Evolutionary conservation across 192 early-diverging fungal genomes (phyloP).

Genomic region (Piromyces finnis): DNA sequence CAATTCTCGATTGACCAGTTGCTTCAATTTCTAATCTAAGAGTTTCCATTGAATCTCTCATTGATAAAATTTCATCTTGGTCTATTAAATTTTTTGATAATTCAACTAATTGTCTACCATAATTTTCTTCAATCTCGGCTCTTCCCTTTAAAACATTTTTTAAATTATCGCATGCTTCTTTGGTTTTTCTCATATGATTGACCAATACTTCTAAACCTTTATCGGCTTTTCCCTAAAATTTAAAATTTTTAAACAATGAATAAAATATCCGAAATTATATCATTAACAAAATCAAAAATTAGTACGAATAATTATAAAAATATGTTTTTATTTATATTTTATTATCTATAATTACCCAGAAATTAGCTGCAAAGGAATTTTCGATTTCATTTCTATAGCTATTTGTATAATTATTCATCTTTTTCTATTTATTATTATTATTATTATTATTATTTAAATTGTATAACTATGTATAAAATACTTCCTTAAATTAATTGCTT

Average conservation of each 20-base stretch:
- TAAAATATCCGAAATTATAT: too few relatives aligned
- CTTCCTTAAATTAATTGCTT: too few relatives aligned
- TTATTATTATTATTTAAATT: too few relatives aligned
- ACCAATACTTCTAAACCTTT: neutral
- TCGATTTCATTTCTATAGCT: neutral
- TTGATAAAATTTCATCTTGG: slow-evolving; percentile 31
- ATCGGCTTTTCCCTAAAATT: neutral
- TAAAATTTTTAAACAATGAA: neutral
- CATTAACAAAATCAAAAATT: too few relatives aligned
- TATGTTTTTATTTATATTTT: too few relatives aligned
- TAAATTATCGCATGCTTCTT: neutral
- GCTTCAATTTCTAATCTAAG: slow-evolving; percentile 23
- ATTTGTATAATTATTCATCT: neutral
- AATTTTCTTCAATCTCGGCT: slow-evolving; percentile 30
- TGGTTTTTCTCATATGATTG: neutral
- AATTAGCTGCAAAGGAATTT: neutral
- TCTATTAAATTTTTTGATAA: slow-evolving; percentile 25
- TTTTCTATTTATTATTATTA: too few relatives aligned
- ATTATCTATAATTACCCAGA: neutral
- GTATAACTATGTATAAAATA: too few relatives aligned
- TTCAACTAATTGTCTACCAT: slow-evolving; percentile 23
- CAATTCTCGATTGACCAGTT: slow-evolving; percentile 15
- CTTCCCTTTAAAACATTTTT: neutral
- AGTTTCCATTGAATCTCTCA: slow-evolving; percentile 25
- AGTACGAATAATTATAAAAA: too few relatives aligned